Evolutionary conservation across 2,329 filamentous ascomycete species (phyloP).

Genomic region (Pleomassaria siparia): DNA sequence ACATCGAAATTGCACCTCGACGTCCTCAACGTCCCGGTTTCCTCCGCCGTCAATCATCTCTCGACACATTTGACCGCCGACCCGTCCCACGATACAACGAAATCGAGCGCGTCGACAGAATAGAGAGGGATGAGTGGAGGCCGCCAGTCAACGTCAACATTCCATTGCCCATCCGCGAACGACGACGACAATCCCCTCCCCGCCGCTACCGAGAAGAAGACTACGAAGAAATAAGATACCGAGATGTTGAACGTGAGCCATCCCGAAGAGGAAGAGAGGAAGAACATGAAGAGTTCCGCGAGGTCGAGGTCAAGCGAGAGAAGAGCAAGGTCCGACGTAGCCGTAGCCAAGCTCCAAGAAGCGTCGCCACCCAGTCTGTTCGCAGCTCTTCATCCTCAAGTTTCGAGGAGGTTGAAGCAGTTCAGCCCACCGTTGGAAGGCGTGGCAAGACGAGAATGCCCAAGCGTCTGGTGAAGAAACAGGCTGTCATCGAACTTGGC

Average conservation of each 20-base stretch:
- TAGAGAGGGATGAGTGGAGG: slow-evolving; percentile 54
- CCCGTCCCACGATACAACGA: slow-evolving; percentile 61
- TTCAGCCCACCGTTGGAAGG: slow-evolving; percentile 44
- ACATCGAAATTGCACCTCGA: slow-evolving; percentile 53
- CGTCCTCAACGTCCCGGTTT: slow-evolving; percentile 65
- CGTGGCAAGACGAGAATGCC: slow-evolving; percentile 91
- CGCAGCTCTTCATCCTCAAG: slow-evolving; percentile 46
- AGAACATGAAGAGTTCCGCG: slow-evolving; percentile 49
- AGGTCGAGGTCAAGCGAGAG: slow-evolving; percentile 51
- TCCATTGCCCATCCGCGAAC: slow-evolving; percentile 60
- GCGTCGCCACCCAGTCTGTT: slow-evolving; percentile 25
- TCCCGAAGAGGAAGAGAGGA: slow-evolving; percentile 3
- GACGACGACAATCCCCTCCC: slow-evolving; percentile 50
- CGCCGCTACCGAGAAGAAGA: slow-evolving; percentile 68
- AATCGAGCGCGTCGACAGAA: slow-evolving; percentile 47
- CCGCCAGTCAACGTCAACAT: slow-evolving; percentile 70
- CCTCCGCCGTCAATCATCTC: slow-evolving; percentile 79
- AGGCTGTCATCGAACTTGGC: slow-evolving; percentile 78
- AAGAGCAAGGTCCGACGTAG: slow-evolving; percentile 39
- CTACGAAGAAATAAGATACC: slow-evolving; percentile 56
- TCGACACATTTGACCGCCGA: slow-evolving; percentile 85
- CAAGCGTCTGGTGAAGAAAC: slow-evolving; percentile 73
- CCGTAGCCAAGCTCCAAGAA: slow-evolving; percentile 28
- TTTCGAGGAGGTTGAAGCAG: slow-evolving; percentile 41
- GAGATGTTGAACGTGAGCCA: slow-evolving; percentile 27